A percentile compares a stretch with the other conserved stretches of the same genome.
Conservation (phyloP, 768 basidiomycete species). For the Serendipita sp. region DNA sequence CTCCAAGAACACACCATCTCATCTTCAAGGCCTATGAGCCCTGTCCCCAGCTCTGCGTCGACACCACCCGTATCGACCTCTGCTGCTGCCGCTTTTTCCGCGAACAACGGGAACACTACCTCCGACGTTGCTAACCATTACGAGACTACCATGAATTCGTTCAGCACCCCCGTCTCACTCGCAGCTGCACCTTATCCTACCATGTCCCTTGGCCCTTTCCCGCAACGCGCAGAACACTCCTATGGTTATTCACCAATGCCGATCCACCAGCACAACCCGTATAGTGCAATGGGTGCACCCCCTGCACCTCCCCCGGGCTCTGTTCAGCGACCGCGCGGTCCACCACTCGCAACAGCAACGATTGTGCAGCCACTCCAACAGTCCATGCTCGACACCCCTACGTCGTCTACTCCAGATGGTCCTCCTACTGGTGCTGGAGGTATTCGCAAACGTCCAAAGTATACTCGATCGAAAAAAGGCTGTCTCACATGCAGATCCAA, state of each 20-base stretch:
- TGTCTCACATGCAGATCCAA: conserved; percentile 87
- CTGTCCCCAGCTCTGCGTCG: background rate
- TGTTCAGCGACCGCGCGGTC: conserved; percentile 1
- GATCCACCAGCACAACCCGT: background rate
- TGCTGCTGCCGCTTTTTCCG: background rate
- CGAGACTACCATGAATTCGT: background rate
- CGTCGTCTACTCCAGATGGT: background rate
- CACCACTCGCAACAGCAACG: conserved; percentile 3
- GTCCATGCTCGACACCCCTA: background rate
- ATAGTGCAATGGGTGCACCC: background rate
- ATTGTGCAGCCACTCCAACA: background rate
- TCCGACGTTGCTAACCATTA: background rate
- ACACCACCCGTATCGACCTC: background rate
- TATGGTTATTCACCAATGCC: background rate
- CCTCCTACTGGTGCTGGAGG: background rate
- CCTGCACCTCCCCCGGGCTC: background rate
- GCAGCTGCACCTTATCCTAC: background rate
- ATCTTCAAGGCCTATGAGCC: background rate
- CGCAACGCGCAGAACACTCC: background rate
- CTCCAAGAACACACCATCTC: background rate
- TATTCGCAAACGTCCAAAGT: conserved; percentile 69
- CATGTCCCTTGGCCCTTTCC: background rate
- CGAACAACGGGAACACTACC: background rate
- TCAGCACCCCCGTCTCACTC: background rate
- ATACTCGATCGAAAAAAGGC: conserved; percentile 86